phyloP scores from a whole-genome alignment of 176 grass and related monocot species.

The Musa schizocarpa region DNA sequence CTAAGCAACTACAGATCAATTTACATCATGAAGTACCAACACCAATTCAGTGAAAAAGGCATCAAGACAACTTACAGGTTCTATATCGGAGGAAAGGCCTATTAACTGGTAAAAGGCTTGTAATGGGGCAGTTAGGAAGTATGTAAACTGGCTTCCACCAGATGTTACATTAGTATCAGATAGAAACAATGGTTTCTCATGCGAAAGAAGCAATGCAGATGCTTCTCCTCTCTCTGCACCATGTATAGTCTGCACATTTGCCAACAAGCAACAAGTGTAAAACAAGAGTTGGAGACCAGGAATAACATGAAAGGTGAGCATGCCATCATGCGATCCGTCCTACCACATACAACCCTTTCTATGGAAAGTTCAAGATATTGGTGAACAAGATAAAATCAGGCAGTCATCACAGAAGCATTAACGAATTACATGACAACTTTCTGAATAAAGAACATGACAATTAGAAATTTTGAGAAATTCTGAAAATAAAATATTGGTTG shows the following conservation, averaged over 20 bases:
- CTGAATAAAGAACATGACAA: neutral
- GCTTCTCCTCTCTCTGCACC: slow-evolving; percentile 74
- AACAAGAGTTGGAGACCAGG: neutral
- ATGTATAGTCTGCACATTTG: slow-evolving; percentile 60
- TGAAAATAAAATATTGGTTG: neutral
- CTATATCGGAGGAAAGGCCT: slow-evolving; percentile 60
- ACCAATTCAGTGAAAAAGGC: neutral
- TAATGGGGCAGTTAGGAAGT: slow-evolving; percentile 89
- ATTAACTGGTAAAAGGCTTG: slow-evolving; percentile 88
- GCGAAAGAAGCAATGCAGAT: slow-evolving; percentile 85
- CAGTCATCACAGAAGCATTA: neutral
- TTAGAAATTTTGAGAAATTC: neutral
- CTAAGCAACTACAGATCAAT: neutral
- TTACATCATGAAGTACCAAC: neutral
- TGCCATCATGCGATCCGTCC: too few species aligned
- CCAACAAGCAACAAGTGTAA: neutral
- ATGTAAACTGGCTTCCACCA: slow-evolving; percentile 86
- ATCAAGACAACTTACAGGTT: slow-evolving; percentile 38
- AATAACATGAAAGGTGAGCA: neutral
- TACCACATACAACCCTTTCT: neutral
- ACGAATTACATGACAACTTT: neutral
- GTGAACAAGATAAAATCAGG: neutral
- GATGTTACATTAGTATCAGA: slow-evolving; percentile 36
- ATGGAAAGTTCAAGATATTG: neutral
- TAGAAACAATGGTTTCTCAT: slow-evolving; percentile 41